These are phyloP conservation scores for Cladosporium sp. DNA, from an alignment of 2,329 filamentous ascomycete genomes.

Conservation along the genomic window DNA sequence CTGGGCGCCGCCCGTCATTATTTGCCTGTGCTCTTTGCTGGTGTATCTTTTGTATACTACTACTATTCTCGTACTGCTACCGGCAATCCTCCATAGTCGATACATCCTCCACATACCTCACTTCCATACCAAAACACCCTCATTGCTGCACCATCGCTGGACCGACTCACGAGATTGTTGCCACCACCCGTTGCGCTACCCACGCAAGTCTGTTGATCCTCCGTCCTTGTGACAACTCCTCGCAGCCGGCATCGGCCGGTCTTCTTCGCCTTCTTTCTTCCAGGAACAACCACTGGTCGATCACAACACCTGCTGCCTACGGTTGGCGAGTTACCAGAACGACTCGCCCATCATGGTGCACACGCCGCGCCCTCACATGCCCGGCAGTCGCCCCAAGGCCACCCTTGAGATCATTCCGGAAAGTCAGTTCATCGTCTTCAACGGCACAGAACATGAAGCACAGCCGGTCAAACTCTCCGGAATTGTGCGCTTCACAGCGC, in stretches of 20 bases:
- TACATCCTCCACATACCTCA: not conserved
- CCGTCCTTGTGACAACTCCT: not conserved
- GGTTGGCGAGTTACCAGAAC: slow-evolving; percentile 8
- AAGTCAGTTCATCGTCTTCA: slow-evolving; percentile 47
- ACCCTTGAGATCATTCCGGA: slow-evolving; percentile 44
- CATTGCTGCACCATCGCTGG: too few relatives aligned
- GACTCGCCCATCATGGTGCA: slow-evolving; percentile 27
- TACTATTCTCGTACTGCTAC: not conserved
- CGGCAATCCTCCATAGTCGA: not conserved
- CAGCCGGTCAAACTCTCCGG: slow-evolving; percentile 43
- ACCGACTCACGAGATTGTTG: not conserved
- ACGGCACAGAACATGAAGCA: slow-evolving; percentile 45
- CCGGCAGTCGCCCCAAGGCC: slow-evolving; percentile 13
- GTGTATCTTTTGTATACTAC: not conserved
- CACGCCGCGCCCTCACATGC: slow-evolving; percentile 21
- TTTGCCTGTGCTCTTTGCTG: too few relatives aligned
- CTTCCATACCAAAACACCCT: too few relatives aligned
- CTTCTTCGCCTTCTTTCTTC: not conserved
- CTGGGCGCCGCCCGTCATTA: slow-evolving; percentile 1
- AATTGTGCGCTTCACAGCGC: slow-evolving; percentile 43
- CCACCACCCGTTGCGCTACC: not conserved
- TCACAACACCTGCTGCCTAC: not conserved
- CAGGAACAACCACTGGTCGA: not conserved
- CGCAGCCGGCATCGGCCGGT: slow-evolving; percentile 6
- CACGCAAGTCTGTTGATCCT: not conserved